Base-by-base conservation (phyloP, 805 yeast species). In the Priceomyces medius region DNA sequence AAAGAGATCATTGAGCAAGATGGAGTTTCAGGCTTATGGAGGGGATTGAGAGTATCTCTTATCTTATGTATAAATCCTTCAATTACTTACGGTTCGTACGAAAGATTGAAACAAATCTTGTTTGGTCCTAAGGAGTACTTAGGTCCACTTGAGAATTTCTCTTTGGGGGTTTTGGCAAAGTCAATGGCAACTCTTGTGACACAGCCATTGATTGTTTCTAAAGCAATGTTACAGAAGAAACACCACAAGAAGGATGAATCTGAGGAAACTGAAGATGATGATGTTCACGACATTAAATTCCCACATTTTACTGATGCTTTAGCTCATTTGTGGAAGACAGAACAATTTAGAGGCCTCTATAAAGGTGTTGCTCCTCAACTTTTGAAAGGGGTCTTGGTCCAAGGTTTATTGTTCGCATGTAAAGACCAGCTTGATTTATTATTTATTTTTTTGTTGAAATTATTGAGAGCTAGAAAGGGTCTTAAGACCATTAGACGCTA, bases 161-260 rank as follows among this genome's bases (percentile, higher is more conserved):
- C 79, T 26, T 64, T 86, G 12, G 96, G 96, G 4, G 87, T 89
- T n/a, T 46, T 85, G 31, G 83, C 93, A 40, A 88, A 88, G 66
- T 76, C 85, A 46, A 63, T 85, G 58, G 95, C 96, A 5, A 88
- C 96, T 0, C 35, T 87, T 9, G 73, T 80, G 3, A 87, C 96
- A 0, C 95, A 87, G 66, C 96, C 96, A 2, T 68, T 88, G 61
- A 88, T 88, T 55, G 85, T 87, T 1, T 81, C 95, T 10, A 88
- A 88, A 63, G 91, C 85, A 12, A 78, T 85, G 77, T 76, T 87
- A 46, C 96, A 88, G 63, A 70, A 69, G 61, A 69, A 70, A 48
- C 42, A 46, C 20, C 46, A 53, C 38, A 29, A 31, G 17, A 56
- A 46, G 35, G 46, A 42, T 72, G 47, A 41, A 16, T 36, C 43